A percentile compares a stretch with the other conserved stretches of the same genome.
Conservation (phyloP, 2,329 filamentous ascomycete genomes). For the Rugonectria rugulosa region DNA sequence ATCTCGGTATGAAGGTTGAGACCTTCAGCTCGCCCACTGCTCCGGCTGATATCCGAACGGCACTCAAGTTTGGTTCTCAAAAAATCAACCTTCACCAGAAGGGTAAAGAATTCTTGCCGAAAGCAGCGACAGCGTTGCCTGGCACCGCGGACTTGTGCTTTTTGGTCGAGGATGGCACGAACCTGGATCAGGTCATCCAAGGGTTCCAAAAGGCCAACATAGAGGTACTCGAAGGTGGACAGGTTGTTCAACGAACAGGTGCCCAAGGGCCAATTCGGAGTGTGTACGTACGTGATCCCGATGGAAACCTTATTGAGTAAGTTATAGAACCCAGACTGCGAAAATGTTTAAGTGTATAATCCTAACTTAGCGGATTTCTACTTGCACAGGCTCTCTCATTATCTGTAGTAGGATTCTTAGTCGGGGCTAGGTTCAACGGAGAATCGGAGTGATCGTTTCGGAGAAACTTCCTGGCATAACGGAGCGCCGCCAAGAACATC, state of each 20-base stretch:
- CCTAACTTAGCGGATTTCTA: no score
- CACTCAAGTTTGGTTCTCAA: conserved; percentile 63
- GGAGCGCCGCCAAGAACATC: no score
- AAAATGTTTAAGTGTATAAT: no score
- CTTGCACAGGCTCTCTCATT: no score
- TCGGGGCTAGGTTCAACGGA: no score
- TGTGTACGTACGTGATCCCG: conserved; percentile 67
- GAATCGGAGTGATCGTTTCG: no score
- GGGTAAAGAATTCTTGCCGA: conserved; percentile 67
- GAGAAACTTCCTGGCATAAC: no score
- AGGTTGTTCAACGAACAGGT: conserved; percentile 63
- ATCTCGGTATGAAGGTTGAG: conserved; percentile 64
- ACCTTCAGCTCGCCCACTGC: conserved; percentile 48
- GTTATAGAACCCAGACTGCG: no score
- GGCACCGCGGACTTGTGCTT: conserved; percentile 69
- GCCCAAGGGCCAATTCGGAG: conserved; percentile 62
- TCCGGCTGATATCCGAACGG: conserved; percentile 51
- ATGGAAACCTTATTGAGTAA: conserved; percentile 69
- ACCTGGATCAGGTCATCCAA: conserved; percentile 55
- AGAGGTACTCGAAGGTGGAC: conserved; percentile 57
- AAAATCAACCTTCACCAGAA: conserved; percentile 69
- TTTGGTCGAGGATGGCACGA: conserved; percentile 54
- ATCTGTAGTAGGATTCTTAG: no score
- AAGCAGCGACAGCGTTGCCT: conserved; percentile 59
- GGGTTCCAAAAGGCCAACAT: conserved; percentile 53